phyloP scores from a whole-genome alignment of 1,284 basidiomycete genomes.

The Pseudozyma flocculosa region DNA sequence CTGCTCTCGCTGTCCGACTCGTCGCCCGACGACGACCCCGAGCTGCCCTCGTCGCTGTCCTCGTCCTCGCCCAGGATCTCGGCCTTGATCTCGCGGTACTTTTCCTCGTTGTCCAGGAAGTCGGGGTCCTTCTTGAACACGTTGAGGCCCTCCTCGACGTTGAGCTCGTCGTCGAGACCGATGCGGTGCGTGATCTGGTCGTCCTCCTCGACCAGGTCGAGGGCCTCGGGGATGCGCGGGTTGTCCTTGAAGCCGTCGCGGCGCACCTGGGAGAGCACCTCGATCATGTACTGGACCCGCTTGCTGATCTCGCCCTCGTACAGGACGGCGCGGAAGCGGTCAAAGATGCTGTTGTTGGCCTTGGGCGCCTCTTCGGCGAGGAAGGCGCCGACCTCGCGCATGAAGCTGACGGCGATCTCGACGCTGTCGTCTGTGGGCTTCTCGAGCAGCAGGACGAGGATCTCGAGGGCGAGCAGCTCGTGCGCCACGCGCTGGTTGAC shows the following conservation, averaged over 20 bases:
- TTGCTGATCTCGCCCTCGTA: conserved; percentile 94
- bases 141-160: conserved; percentile 91
- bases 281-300: conserved; percentile 98
- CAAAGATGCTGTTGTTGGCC: conserved; percentile 87
- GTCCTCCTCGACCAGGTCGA: conserved; percentile 96
- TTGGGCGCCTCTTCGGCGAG: conserved; percentile 90
- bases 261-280: conserved; percentile 73
- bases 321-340: conserved; percentile 91
- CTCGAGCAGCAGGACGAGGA: conserved; percentile 88
- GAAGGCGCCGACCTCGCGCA: conserved; percentile 94
- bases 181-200: conserved; percentile 88
- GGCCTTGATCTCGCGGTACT: conserved; percentile 83
- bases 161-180: conserved; percentile 85
- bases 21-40: conserved; percentile 19
- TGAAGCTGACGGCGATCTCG: conserved; percentile 96
- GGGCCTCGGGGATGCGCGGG: conserved; percentile 83
- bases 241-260: conserved; percentile 99
- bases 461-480: conserved; percentile 91
- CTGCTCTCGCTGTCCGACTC: conserved; percentile 64
- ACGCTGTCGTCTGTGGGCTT: conserved; percentile 96
- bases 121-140: conserved; percentile 93
- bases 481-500: conserved; percentile 94
- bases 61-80: conserved; percentile 77
- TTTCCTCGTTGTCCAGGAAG: conserved; percentile 87
- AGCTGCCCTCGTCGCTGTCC: conserved; percentile 22